phyloP scores from a whole-genome alignment of 208 protist species.

The Crithidia bombi region DNA sequence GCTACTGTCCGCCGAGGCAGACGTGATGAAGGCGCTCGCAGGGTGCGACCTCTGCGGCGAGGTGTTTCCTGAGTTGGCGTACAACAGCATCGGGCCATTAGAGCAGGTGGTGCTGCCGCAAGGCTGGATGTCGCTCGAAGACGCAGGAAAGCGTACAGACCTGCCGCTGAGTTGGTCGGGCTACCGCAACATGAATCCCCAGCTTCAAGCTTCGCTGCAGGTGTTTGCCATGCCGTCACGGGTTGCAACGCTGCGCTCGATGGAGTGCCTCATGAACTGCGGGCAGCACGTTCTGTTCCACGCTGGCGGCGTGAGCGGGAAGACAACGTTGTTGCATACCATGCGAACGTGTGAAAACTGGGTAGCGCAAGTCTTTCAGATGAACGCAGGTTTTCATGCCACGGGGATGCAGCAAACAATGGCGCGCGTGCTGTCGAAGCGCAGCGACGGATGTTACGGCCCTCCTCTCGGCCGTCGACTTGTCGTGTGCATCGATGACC shows the following conservation, averaged over 20 bases:
- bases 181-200: conserved; percentile 38
- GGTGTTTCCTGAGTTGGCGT: conserved; percentile 25
- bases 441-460: conserved; percentile 57
- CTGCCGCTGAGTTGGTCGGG: conserved; percentile 51
- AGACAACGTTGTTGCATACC: conserved; percentile 72
- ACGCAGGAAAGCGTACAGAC: conserved; percentile 39
- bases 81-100: conserved; percentile 25
- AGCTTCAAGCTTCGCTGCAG: conserved; percentile 56
- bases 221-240: conserved; percentile 70
- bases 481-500: conserved; percentile 87
- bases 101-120: conserved; percentile 38
- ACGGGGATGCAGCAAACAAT: conserved; percentile 67
- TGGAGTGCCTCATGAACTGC: conserved; percentile 79
- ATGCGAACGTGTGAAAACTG: conserved; percentile 62
- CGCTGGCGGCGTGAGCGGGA: conserved; percentile 57
- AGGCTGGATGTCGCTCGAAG: conserved; percentile 77
- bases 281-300: conserved; percentile 75
- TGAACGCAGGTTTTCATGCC: conserved; percentile 50
- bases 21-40: conserved; percentile 27
- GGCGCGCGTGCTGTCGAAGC: conserved; percentile 41
- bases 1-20: conserved; percentile 40
- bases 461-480: conserved; percentile 68
- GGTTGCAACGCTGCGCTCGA: conserved; percentile 43
- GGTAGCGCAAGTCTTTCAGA: conserved; percentile 55
- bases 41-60: conserved; percentile 22